Evolutionary conservation across 306 rosid species (phyloP).

Genomic region (Casuarina glauca): DNA sequence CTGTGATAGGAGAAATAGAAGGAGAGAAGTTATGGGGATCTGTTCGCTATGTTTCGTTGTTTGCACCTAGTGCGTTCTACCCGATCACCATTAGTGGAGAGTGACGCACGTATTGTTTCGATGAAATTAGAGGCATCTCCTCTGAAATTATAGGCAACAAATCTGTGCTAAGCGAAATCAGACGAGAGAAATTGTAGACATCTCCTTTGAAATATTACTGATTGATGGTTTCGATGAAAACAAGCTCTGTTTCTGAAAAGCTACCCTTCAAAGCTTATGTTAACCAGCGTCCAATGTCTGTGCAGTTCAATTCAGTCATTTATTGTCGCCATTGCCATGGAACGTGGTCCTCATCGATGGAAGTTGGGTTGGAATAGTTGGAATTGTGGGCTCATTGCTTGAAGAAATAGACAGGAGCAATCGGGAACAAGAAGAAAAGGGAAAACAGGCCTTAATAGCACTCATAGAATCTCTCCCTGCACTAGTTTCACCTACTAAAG

Average conservation of each 20-base stretch:
- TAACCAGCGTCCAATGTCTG: constrained; percentile 46
- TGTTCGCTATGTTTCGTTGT: too few relatives aligned
- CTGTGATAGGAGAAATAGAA: too few relatives aligned
- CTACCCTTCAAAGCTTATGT: constrained; percentile 49
- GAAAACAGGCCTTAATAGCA: too few relatives aligned
- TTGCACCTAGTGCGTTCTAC: not conserved
- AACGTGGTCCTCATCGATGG: constrained; percentile 53
- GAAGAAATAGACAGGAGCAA: too few relatives aligned
- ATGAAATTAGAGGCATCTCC: too few relatives aligned
- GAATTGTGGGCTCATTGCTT: too few relatives aligned
- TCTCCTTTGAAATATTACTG: not conserved
- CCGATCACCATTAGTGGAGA: not conserved
- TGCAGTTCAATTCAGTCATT: constrained; percentile 52
- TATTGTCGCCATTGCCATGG: constrained; percentile 45
- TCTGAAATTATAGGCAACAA: too few relatives aligned
- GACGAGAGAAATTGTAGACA: not conserved
- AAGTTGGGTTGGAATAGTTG: constrained; percentile 43
- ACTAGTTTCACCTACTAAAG: too few relatives aligned
- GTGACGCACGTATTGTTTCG: not conserved
- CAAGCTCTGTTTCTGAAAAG: constrained; percentile 45
- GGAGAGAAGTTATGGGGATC: too few relatives aligned
- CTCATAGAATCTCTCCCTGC: too few relatives aligned
- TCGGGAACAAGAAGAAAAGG: too few relatives aligned
- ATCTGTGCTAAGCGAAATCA: too few relatives aligned
- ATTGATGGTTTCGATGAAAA: not conserved